Base-by-base conservation (phyloP, 805 yeast genomes). In the Sugiyamaella mastotermitis region DNA sequence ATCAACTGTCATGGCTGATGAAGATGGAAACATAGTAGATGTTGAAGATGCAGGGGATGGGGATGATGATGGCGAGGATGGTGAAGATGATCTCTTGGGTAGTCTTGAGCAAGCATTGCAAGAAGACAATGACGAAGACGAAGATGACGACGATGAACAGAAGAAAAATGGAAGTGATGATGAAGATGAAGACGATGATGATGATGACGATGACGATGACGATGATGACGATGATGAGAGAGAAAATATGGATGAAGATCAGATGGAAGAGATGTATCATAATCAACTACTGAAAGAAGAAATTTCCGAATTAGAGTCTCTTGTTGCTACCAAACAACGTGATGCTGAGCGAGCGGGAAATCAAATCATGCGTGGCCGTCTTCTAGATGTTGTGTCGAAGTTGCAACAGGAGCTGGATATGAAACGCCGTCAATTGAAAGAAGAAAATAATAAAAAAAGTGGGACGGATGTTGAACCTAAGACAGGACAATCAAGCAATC, bases 351-450 rank as follows among this genome's bases (percentile, higher is more conserved):
- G 79, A 48, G 68, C 78, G 3, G 71, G 78, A 35, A 86, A 86
- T 55, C 88, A 90, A 50, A 80, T 90, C 62, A 71, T 92, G 76
- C 78, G 80, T 54, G 83, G 80, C 59, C 80, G 97, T 63, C 83
- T 88, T 57, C 71, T 80, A 51, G 92, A 83, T 47, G 87, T 82
- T 36, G 83, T 85, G 36, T 73, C 71, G 41, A 79, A 88, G 44
- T 69, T 92, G 53, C 79, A 78, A 58, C 78, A 80, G 38, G 95
- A 90, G 51, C 70, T 86, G 43, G 95, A 86, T 38, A 70, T 78
- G 53, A 92, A 90, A 65, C 74, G 72, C 60, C 68, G 79, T 43
- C 86, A 81, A 51, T 65, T 87, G 50, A 65, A 62, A 47, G 42
- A 55, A 4, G 58, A 52, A 1, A 62, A 55, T 2, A 59, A 53